Base-by-base conservation (phyloP, 1,139 yeast species). In the Kodamaea alishanica region DNA sequence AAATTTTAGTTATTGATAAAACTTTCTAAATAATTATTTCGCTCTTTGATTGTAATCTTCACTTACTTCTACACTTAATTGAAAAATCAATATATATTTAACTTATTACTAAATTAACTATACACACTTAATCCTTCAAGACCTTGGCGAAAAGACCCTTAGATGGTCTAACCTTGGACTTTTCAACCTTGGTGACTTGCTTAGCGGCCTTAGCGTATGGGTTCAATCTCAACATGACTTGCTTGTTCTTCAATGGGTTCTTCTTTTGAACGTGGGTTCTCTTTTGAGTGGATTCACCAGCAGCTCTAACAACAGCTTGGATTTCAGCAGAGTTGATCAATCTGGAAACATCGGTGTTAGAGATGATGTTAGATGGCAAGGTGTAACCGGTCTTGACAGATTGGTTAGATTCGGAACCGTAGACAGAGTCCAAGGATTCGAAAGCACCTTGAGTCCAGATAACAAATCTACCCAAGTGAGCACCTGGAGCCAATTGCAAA, bases 201-300 rank as follows among this genome's bases (percentile, higher is more conserved):
- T 96, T 67, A 77, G 81, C 89, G 61, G 92, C 95, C 85, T 88
- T 88, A 65, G 98, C 97, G 84, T 92, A 92, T 59, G 99, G 99
- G 96, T 92, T 94, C 74, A 92, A 85, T 81, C 97, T 88, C 73
- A 89, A 84, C 70, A 89, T 77, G 64, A 89, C 94, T 79, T 88
- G 96, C 84, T 89, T 90, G 97, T 94, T 92, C 92, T 88, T 92
- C 73, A 92, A 89, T 77, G 99, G 98, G 94, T 92, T 92, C 92
- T 88, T 90, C 97, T 92, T 92, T 75, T 83, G 84, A 70, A 86
- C 95, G 80, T 85, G 88, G 57, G 88, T 73, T 75, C 95, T 87
- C 92, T 89, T 88, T 74, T 87, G 94, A 67, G 83, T 75, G 62
- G 94, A 75, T 74, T 84, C 92, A 64, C 95, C 96, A 71, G 96